Evolutionary conservation across 1,139 yeast genomes (phyloP).

Genomic region (Saccharomycopsis hybrid): DNA sequence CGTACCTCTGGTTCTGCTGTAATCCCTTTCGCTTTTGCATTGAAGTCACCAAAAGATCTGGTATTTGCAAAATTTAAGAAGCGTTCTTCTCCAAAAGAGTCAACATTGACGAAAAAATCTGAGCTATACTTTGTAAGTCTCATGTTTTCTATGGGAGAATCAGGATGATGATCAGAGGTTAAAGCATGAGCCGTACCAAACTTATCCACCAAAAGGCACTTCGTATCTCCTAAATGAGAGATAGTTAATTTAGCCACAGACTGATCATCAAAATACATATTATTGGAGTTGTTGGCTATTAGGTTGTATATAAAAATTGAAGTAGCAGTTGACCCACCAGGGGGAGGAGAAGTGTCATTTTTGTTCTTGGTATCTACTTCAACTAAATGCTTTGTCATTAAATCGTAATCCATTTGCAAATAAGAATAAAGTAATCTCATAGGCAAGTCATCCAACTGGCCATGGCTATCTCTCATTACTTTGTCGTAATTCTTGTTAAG

Average conservation of each 20-base stretch:
- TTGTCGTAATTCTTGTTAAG: constrained; percentile 38
- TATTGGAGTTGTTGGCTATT: constrained; percentile 32
- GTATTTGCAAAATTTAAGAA: constrained; percentile 81
- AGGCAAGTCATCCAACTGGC: constrained; percentile 47
- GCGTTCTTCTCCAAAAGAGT: constrained; percentile 90
- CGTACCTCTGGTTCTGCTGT: constrained; percentile 87
- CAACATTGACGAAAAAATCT: constrained; percentile 55
- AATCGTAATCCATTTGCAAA: constrained; percentile 44
- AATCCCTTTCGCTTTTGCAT: constrained; percentile 76
- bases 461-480: constrained; percentile 34
- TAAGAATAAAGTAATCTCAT: constrained; percentile 58
- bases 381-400: constrained; percentile 9
- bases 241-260: constrained; percentile 68
- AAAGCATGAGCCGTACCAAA: constrained; percentile 74
- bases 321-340: constrained; percentile 82
- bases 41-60: constrained; percentile 83
- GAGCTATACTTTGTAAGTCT: constrained; percentile 68
- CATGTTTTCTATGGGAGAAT: constrained; percentile 69
- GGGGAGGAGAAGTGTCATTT: constrained; percentile 19
- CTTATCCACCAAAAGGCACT: constrained; percentile 74
- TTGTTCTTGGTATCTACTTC: background rate
- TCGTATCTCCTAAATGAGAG: constrained; percentile 94
- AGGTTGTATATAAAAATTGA: constrained; percentile 58
- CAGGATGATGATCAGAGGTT: constrained; percentile 82
- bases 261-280: constrained; percentile 62